These are phyloP conservation scores for Neonectria hederae DNA, from an alignment of 2,329 filamentous ascomycete species.

Conservation along the genomic window DNA sequence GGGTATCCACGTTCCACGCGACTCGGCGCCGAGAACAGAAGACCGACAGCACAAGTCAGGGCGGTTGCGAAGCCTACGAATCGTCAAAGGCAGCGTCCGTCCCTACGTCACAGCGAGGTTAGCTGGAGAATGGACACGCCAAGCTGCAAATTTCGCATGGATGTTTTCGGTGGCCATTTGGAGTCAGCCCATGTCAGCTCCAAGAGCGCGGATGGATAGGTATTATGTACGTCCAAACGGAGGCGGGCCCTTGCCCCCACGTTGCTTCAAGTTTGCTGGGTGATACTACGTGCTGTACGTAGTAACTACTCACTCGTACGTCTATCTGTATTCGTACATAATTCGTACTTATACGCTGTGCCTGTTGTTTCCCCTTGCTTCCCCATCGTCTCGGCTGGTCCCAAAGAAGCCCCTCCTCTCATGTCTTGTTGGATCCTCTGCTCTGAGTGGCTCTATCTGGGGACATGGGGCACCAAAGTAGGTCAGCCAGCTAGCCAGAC, in stretches of 20 bases:
- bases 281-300: neutral
- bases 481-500: neutral
- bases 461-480: slow-evolving; percentile 1
- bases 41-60: neutral
- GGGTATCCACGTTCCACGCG: slow-evolving; percentile 17
- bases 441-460: neutral
- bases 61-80: neutral
- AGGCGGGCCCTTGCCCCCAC: neutral
- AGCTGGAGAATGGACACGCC: slow-evolving; percentile 6
- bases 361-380: neutral
- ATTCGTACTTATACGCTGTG: neutral
- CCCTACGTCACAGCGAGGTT: slow-evolving; percentile 25
- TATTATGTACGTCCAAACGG: too few relatives aligned
- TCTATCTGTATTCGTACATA: neutral
- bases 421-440: slow-evolving; percentile 3
- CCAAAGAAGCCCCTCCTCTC: neutral
- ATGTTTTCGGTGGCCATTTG: slow-evolving; percentile 2
- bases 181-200: slow-evolving; percentile 17
- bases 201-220: neutral
- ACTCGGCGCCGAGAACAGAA: slow-evolving; percentile 7
- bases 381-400: neutral
- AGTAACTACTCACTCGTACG: too few relatives aligned
- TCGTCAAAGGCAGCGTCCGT: too few relatives aligned
- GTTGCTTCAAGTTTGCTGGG: slow-evolving; percentile 1
- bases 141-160: slow-evolving; percentile 6